Evolutionary conservation across 2,329 filamentous ascomycete genomes (phyloP).

Genomic region (Trichoderma hamatum): DNA sequence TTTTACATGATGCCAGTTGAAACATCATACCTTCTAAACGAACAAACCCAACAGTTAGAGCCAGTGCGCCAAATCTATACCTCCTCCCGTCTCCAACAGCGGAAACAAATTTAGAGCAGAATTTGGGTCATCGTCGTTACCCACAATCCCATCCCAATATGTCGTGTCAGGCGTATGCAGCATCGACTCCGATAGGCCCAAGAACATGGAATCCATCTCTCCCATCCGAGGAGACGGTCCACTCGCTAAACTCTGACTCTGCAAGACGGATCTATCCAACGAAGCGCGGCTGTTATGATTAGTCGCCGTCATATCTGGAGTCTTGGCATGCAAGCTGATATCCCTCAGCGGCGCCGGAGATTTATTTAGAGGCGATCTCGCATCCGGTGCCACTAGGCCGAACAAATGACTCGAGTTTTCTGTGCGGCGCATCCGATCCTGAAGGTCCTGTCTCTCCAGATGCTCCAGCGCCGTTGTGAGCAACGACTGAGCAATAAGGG

Average conservation of each 20-base stretch:
- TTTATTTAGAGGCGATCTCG: constrained; percentile 25
- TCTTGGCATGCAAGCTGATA: constrained; percentile 26
- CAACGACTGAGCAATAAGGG: constrained; percentile 56
- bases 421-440: constrained; percentile 51
- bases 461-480: constrained; percentile 50
- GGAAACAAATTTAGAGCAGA: constrained; percentile 56
- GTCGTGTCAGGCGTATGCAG: constrained; percentile 48
- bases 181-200: constrained; percentile 44
- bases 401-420: constrained; percentile 57
- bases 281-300: constrained; percentile 32
- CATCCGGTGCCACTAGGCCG: constrained; percentile 48
- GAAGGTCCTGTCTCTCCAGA: constrained; percentile 51
- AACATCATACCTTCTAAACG: background rate
- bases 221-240: constrained; percentile 40
- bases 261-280: constrained; percentile 35
- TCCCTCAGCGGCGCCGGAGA: constrained; percentile 27
- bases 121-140: constrained; percentile 47
- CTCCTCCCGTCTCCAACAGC: constrained; percentile 54
- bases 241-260: constrained; percentile 32
- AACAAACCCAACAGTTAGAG: constrained; percentile 30
- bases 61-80: constrained; percentile 54
- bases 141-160: constrained; percentile 44
- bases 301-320: constrained; percentile 27
- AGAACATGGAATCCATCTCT: constrained; percentile 44
- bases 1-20: background rate